Base-by-base conservation (phyloP, 345 rosid genomes). In the Eucalyptus tenuipes region DNA sequence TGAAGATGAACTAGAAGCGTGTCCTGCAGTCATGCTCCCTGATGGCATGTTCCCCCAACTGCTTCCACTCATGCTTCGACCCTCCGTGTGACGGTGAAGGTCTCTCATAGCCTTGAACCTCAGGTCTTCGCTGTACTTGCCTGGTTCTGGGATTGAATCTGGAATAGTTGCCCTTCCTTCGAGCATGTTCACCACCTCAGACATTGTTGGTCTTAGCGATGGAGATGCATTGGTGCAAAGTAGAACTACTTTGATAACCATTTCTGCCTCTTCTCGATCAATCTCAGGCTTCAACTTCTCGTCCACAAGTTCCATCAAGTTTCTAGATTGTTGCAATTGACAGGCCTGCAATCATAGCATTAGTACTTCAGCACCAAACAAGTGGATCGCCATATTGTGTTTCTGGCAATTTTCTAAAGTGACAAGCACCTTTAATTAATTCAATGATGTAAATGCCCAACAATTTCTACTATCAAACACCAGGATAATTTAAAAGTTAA, bases 181-280 rank as follows among this genome's bases (percentile, higher is more conserved):
- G 3, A 92, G 90, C 91, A 92, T 90, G 24, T 64, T 89, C 59
- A 92, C 91, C 37, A 87, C 93, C 79, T 87, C 89, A 17, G 93
- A 88, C 90, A 90, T 92, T 5, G 90, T 89, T 6, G 93, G 93
- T 85, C 93, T 88, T 2, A 87, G 24, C 1, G 91, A 79, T 31
- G 92, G 92, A 7, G 90, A 87, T 68, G 90, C 89, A 57, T 89
- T 89, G 6, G 88, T 89, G 88, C 93, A 92, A 42, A 92, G 59
- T 25, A 90, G 47, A 16, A 88, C 91, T 61, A 90, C 88, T 88
- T 87, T 90, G 22, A 88, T 25, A 86, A 90, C 79, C 18, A 16
- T 89, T 85, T 89, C 90, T 10, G 80, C 89, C 59, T 89, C 92
- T 85, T 85, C 88, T 85, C 27, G 61, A 55, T 92, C 61, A 75